A percentile compares a stretch with the other conserved stretches of the same genome.
phyloP scores from a whole-genome alignment of 352 stramenopile species.

The Pythium diclinum region DNA sequence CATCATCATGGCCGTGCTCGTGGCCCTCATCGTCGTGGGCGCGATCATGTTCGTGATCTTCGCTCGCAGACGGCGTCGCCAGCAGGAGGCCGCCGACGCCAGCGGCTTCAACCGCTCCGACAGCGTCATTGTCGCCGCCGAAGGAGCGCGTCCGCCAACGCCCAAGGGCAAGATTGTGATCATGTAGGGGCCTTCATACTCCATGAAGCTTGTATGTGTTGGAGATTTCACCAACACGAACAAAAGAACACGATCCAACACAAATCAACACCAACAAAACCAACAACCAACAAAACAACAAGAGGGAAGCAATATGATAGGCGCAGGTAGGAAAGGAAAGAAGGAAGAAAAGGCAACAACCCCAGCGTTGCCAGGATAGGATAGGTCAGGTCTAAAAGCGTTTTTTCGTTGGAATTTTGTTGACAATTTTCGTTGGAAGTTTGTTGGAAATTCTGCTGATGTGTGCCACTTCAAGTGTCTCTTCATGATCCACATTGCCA shows the following conservation, averaged over 20 bases:
- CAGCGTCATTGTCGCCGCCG: constrained; percentile 34
- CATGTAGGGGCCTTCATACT: constrained; percentile 42
- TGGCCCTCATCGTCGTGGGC: constrained; percentile 56
- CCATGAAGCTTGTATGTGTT: background rate
- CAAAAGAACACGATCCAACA: background rate
- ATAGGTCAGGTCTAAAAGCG: constrained; percentile 2
- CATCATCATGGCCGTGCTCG: constrained; percentile 65
- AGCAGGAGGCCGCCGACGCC: constrained; percentile 51
- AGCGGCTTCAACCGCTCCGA: constrained; percentile 43
- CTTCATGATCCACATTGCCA: background rate
- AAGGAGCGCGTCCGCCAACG: constrained; percentile 43
- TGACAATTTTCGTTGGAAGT: constrained; percentile 1
- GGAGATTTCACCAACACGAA: background rate
- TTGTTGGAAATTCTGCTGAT: constrained; percentile 4
- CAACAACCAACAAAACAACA: background rate
- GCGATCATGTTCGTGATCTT: constrained; percentile 73
- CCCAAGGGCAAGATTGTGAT: constrained; percentile 77
- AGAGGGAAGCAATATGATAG: background rate
- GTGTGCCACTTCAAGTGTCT: constrained; percentile 5
- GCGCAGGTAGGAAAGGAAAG: background rate
- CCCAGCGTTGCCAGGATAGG: background rate
- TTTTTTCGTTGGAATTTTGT: constrained; percentile 5
- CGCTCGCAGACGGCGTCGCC: constrained; percentile 63
- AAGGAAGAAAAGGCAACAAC: background rate
- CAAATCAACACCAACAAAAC: background rate